Conservation (phyloP, 441 rosid genomes). For the Gossypium aridum region DNA sequence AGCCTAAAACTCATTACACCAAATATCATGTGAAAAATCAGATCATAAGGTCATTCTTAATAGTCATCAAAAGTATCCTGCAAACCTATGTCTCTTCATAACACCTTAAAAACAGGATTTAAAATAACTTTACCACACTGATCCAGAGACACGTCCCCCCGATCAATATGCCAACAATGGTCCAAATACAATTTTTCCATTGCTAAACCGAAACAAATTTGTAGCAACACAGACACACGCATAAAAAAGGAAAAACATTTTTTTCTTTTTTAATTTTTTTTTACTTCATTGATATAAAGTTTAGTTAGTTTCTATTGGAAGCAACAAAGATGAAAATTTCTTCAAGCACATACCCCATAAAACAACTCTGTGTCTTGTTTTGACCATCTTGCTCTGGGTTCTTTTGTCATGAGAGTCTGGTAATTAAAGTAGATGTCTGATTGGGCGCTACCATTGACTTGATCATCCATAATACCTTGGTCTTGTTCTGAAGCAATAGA, state of each 20-base stretch:
- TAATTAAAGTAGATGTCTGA: conserved; percentile 43
- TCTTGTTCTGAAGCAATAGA: conserved; percentile 30
- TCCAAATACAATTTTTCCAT: background rate
- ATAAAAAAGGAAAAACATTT: background rate
- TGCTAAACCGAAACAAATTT: conserved; percentile 2
- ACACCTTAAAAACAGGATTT: background rate
- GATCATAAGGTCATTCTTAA: background rate
- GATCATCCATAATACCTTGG: conserved; percentile 18
- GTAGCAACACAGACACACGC: background rate
- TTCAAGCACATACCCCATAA: conserved; percentile 19
- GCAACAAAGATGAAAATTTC: background rate
- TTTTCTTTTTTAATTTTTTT: background rate
- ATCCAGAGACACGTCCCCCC: conserved; percentile 1
- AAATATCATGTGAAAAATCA: background rate
- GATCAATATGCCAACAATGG: conserved; percentile 24
- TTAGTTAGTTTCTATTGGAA: background rate
- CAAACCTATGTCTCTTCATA: conserved; percentile 4
- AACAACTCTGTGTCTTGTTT: conserved; percentile 81
- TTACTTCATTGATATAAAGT: background rate
- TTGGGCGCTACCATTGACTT: conserved; percentile 17
- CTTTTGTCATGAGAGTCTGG: conserved; percentile 69
- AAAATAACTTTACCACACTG: background rate
- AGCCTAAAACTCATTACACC: conserved; percentile 37
- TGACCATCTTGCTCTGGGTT: conserved; percentile 69
- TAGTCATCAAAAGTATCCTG: background rate